Evolutionary conservation across 129 eudicot genomes (phyloP), one percentile per base, ranked within the genome.

Genomic region (Silybum marianum): DNA sequence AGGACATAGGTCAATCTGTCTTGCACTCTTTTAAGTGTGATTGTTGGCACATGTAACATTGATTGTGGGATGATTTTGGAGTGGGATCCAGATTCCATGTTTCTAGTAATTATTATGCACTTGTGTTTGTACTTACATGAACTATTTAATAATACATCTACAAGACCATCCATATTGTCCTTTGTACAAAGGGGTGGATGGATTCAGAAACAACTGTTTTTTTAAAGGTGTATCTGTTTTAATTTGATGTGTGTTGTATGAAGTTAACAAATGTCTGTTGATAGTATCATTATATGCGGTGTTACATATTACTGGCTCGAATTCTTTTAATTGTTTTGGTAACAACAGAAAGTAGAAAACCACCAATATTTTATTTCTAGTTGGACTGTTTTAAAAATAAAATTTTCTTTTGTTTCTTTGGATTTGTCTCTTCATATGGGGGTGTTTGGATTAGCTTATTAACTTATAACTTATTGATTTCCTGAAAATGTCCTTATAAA

Each of bases 1-100:
- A 28, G 34, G 69, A 48, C 36, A 79, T 79, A 23, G 75, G 82
- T 44, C 82, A 80, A 71, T 60, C 83, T 80, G 84, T 80, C 72
- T 16, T 80, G 72, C 84, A 76, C 80, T 76, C 36, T 34, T 24
- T 60, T 60, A 9, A 34, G 81, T 18, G 65, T 65, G 42, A 74
- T 68, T 76, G 71, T 30, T 32, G 38, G 78, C 71, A 23, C 78
- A 80, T 72, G 84, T 34, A 36, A 80, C 78, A 80, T 72, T 62
- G 78, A 80, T 36, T 60, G 32, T 80, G 78, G 51, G 76, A 58
- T 42, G 46, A 48, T 23, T 78, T 46, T 69, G 46, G 22, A 54
- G 22, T 16, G 78, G 72, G 40, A 72, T 80, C 78, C 40, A 42
- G 23, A 80, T 72, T 39, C 75, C 80, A 44, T 74, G 80, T 75